Conservation (phyloP, 2,329 filamentous ascomycete genomes). For the Sarocladium strictum region DNA sequence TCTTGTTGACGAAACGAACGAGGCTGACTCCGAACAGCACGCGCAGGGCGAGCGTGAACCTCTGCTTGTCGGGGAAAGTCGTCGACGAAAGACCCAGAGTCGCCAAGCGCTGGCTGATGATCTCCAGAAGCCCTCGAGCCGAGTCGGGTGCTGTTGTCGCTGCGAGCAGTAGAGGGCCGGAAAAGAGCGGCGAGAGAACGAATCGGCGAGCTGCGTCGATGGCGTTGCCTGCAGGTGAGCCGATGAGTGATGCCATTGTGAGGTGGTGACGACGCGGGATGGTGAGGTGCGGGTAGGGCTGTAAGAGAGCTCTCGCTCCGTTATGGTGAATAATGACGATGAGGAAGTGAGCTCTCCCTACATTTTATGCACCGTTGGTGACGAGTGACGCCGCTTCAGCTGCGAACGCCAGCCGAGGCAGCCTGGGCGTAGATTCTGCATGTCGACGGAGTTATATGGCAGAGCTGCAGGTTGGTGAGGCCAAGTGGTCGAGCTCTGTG, state of each 20-base stretch:
- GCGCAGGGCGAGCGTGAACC: conserved; percentile 6
- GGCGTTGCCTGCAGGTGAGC: conserved; percentile 2
- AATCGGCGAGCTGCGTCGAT: conserved; percentile 2
- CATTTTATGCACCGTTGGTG: too few species aligned
- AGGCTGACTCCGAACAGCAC: conserved; percentile 12
- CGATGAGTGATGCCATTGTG: conserved; percentile 8
- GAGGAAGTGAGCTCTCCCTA: too few species aligned
- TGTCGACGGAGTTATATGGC: not conserved
- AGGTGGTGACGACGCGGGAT: not conserved
- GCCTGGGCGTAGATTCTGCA: not conserved
- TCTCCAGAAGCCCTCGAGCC: not conserved
- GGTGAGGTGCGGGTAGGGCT: not conserved
- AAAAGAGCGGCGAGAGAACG: not conserved
- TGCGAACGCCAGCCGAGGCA: too few species aligned
- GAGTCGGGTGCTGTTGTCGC: not conserved
- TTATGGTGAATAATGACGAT: too few species aligned
- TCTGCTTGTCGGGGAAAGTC: not conserved
- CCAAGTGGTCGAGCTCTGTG: not conserved
- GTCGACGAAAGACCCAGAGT: not conserved
- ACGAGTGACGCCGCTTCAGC: too few species aligned
- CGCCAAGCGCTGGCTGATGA: not conserved
- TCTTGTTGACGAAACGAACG: conserved; percentile 12
- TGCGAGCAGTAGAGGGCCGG: conserved; percentile 2
- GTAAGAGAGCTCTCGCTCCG: not conserved
- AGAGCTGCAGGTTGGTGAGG: not conserved